phyloP scores from a whole-genome alignment of 2,329 filamentous ascomycete genomes.

The Alternaria atra region DNA sequence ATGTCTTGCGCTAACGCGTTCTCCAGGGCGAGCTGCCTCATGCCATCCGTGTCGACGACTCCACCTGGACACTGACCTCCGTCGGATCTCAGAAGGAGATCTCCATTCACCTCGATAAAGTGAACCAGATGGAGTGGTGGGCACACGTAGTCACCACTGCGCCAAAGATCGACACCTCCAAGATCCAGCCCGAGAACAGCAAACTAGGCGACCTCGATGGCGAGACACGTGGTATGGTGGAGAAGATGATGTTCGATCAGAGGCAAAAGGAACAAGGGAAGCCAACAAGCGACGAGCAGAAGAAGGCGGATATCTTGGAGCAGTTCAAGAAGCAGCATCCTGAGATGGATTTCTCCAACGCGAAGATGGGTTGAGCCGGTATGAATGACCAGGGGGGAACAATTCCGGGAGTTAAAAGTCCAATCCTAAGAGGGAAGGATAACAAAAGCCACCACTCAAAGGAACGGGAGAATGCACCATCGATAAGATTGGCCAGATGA shows the following conservation, averaged over 20 bases:
- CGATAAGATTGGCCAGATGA: not conserved
- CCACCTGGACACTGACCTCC: slow-evolving; percentile 88
- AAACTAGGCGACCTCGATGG: slow-evolving; percentile 93
- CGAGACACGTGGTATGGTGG: slow-evolving; percentile 94
- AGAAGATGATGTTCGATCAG: slow-evolving; percentile 99
- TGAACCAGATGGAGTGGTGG: slow-evolving; percentile 99
- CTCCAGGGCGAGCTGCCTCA: slow-evolving; percentile 83
- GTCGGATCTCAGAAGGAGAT: slow-evolving; percentile 75
- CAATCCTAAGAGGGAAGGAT: not conserved
- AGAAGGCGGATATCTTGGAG: slow-evolving; percentile 90
- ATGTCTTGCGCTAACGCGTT: slow-evolving; percentile 2
- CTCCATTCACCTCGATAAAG: slow-evolving; percentile 90
- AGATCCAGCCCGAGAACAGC: slow-evolving; percentile 92
- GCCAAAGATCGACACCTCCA: slow-evolving; percentile 92
- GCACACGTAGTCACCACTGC: slow-evolving; percentile 85
- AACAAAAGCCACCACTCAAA: not conserved
- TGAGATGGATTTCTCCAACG: slow-evolving; percentile 74
- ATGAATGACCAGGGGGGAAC: not conserved
- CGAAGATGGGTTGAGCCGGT: slow-evolving; percentile 62
- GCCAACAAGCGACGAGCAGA: slow-evolving; percentile 92
- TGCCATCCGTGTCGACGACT: slow-evolving; percentile 82
- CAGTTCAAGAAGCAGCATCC: slow-evolving; percentile 85
- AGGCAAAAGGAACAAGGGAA: slow-evolving; percentile 92
- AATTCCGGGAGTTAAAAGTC: not conserved
- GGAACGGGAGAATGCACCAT: not conserved